Percentiles rank a stretch among this genome's conserved stretches.
Conservation (phyloP, 2,329 filamentous ascomycete species). For the Alternaria sp. region DNA sequence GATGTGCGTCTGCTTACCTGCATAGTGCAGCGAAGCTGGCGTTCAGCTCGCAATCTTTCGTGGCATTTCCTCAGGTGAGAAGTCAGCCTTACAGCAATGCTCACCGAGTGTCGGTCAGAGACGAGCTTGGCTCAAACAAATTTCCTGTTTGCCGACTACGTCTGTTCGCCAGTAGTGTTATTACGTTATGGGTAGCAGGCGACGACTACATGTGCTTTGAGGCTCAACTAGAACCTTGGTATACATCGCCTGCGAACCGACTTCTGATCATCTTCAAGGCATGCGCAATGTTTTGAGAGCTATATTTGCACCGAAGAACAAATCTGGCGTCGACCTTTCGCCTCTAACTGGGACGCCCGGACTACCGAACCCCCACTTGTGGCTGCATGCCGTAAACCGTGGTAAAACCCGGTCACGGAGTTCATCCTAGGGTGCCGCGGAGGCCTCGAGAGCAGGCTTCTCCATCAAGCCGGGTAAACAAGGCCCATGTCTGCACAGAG, state of each 20-base stretch:
- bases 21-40: slow-evolving; percentile 14
- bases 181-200: not conserved
- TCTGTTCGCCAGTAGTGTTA: not conserved
- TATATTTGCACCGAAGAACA: not conserved
- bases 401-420: not conserved
- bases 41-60: slow-evolving; percentile 4
- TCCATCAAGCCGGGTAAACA: not conserved
- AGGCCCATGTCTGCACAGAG: not conserved
- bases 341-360: too few relatives aligned
- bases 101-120: slow-evolving; percentile 1
- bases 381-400: not conserved
- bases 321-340: not conserved
- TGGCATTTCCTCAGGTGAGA: not conserved
- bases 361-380: too few relatives aligned
- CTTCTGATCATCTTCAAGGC: not conserved
- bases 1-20: slow-evolving; percentile 18
- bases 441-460: too few relatives aligned
- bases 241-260: not conserved
- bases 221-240: not conserved
- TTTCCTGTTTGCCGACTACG: not conserved
- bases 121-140: not conserved
- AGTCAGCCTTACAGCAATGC: slow-evolving; percentile 9
- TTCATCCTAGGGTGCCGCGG: not conserved
- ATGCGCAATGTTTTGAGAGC: not conserved
- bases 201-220: not conserved